Evolutionary conservation across 805 yeast species (phyloP).

Genomic region (Candida maesae): DNA sequence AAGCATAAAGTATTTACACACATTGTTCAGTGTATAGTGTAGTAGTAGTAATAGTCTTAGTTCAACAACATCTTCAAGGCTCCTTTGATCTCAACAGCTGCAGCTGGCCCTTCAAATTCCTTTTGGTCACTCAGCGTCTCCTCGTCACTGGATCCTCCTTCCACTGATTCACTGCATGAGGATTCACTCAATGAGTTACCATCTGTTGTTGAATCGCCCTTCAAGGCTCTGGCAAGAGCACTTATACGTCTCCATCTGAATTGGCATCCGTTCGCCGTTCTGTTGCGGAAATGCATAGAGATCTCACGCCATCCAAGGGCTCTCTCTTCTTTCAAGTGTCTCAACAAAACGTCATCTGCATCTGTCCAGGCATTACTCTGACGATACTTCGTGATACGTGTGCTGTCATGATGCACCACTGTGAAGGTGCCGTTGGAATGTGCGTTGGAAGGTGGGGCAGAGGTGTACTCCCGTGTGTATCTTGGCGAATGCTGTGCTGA

Average conservation of each 20-base stretch:
- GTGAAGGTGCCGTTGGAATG: too few relatives aligned
- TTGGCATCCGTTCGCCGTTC: conserved; percentile 76
- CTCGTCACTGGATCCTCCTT: background rate
- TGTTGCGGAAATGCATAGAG: conserved; percentile 57
- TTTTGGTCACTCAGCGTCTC: background rate
- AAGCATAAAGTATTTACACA: too few relatives aligned
- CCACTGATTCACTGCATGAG: too few relatives aligned
- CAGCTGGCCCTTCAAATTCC: background rate
- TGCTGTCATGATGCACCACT: background rate
- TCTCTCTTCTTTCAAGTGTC: conserved; percentile 62
- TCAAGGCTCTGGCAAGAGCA: conserved; percentile 14
- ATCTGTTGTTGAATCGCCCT: too few relatives aligned
- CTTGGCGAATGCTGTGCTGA: too few relatives aligned
- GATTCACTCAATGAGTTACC: too few relatives aligned
- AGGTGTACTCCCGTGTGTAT: too few relatives aligned
- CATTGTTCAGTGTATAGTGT: too few relatives aligned
- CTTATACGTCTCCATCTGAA: conserved; percentile 64
- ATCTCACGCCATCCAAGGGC: conserved; percentile 78
- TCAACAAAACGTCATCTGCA: conserved; percentile 56
- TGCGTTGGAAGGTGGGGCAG: too few relatives aligned
- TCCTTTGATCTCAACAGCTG: background rate
- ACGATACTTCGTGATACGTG: conserved; percentile 19
- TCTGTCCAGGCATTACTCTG: conserved; percentile 52
- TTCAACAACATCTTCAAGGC: background rate
- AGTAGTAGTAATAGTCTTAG: too few relatives aligned